Evolutionary conservation across 2,329 filamentous ascomycete species (phyloP), one percentile per base, ranked within the genome.

Genomic region (Trichoderma sp.): DNA sequence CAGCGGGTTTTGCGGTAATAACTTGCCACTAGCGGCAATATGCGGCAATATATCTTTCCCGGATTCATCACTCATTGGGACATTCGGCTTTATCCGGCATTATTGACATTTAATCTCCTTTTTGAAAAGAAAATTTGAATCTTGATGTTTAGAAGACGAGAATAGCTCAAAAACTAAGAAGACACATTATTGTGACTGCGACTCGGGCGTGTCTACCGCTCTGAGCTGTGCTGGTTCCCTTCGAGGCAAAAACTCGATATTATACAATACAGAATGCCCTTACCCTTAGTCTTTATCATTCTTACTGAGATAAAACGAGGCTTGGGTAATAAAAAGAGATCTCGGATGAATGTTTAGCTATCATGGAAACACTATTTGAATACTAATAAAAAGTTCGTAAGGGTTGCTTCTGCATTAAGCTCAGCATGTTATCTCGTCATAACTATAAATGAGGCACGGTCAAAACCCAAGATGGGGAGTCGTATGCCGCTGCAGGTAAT

Each of bases 401-500:
- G 7, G 1, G 11, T 24, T 53, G 50, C 11, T 11, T 53, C 0
- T 11, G n/a, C 9, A 21, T 21, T 53, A 7, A 24, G 50, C 50
- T 24, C 1, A 24, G 11, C n/a, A 24, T 56, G 50, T 0, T 24
- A 3, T 14, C 5, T 63, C 18, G 18, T 14, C 11, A 11, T 24
- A 21, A 1, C 14, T 21, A 63, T 63, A 35, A 11, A 63, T 63
- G 60, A 63, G 60, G 60, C 9, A 63, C 60, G 6, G 60, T 63
- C 18, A 63, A 21, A 63, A 63, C 33, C 29, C 60, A 63, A 21
- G 65, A 56, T 6, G 65, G 65, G 3, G 69, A 68, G 27, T 76
- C 68, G 24, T 76, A 76, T 2, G 75, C 69, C 9, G 69, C 33
- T 18, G 71, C 69, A 18, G 75, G 75, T 9, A 76, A 41, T 65